Evolutionary conservation across 768 basidiomycete genomes (phyloP).

Genomic region (Phaeotremella skinneri): DNA sequence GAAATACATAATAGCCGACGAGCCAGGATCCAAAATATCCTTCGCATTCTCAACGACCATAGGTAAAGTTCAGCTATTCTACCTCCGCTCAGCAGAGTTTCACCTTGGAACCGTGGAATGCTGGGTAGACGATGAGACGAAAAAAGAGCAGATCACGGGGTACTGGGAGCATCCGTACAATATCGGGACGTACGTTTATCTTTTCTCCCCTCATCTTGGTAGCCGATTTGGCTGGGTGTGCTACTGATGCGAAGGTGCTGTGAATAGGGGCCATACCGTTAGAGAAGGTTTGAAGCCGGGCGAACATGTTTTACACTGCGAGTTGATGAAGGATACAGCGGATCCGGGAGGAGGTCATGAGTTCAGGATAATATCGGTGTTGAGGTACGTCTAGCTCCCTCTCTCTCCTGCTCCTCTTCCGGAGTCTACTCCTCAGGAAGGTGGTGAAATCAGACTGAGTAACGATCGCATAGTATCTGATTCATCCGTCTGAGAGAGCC

Average conservation of each 20-base stretch:
- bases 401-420: too few relatives aligned
- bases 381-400: slow-evolving; percentile 39
- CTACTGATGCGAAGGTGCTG: background rate
- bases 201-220: background rate
- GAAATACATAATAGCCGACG: slow-evolving; percentile 38
- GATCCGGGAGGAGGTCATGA: slow-evolving; percentile 45
- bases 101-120: slow-evolving; percentile 39
- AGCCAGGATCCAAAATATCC: slow-evolving; percentile 40
- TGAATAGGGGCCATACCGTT: slow-evolving; percentile 2
- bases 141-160: slow-evolving; percentile 26
- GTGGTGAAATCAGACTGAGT: background rate
- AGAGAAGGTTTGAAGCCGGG: slow-evolving; percentile 29
- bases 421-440: background rate
- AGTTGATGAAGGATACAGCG: slow-evolving; percentile 32
- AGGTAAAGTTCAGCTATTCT: slow-evolving; percentile 37
- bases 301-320: slow-evolving; percentile 39
- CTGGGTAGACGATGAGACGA: slow-evolving; percentile 44
- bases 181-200: slow-evolving; percentile 30
- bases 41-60: slow-evolving; percentile 35
- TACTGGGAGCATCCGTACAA: slow-evolving; percentile 39
- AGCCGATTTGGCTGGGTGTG: background rate
- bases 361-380: slow-evolving; percentile 43
- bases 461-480: background rate
- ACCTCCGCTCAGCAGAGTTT: slow-evolving; percentile 36
- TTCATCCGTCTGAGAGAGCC: too few relatives aligned